Evolutionary conservation across 1,139 yeast species (phyloP), one percentile per base, ranked within the genome.

Genomic region (Blastobotrys aristatus): DNA sequence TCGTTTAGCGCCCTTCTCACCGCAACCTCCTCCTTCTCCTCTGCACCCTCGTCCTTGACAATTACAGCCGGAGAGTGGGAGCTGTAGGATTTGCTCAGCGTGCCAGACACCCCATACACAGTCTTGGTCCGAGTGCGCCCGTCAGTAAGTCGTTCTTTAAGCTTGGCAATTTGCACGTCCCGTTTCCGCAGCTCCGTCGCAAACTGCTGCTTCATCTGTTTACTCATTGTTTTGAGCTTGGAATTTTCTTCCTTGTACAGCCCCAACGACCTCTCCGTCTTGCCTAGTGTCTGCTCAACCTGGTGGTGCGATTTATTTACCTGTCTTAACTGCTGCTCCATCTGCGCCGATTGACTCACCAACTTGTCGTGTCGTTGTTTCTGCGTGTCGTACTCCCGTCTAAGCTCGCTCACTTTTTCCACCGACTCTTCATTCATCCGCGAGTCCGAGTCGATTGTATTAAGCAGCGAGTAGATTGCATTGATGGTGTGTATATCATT

Each of bases 401-500:
- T 49, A 32, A 50, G 31, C 7, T 53, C 60, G 11, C 43, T 41
- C 5, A 35, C 24, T 14, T 30, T 21, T 6, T 22, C 20, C 3
- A 34, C 33, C 20, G 30, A 38, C 16, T 39, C 31, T 42, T 55
- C 60, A 22, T 49, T 48, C 8, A 44, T 49, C 33, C 47, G 49
- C 10, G 54, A 40, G 43, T 59, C 61, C 20, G 48, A 46, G 21
- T 57, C 60, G 11, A 58, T 53, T 2, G 62, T 56, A 43, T 57
- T 55, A 18, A 61, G 47, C n/a, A 61, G 55, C 8, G 59, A 55
- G 45, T 60, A 59, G 4, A 61, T 53, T 11, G 57, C 56, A 44
- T 61, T 61, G 46, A 61, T 59, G 16, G 56, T 52, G 14, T 58
- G 53, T n/a, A 58, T 54, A 44, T 58, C 60, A 39, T 57, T 59